phyloP scores from a whole-genome alignment of 2,329 filamentous ascomycete species.

The Fusarium neocosmosporiellum region DNA sequence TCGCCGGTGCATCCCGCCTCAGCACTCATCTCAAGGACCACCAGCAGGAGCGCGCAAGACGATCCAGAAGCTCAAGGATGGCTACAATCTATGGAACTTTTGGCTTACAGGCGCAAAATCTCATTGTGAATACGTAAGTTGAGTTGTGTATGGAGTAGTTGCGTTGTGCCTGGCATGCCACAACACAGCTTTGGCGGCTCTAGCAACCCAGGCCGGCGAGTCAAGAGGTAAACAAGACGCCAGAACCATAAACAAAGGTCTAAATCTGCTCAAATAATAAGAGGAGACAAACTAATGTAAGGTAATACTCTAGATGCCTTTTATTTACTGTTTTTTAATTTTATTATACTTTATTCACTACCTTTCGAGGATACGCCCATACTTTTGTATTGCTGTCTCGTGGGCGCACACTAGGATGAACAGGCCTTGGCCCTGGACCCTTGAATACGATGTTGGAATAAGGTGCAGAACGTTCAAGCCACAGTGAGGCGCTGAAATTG shows the following conservation, averaged over 20 bases:
- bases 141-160: too few relatives aligned
- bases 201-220: too few relatives aligned
- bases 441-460: not conserved
- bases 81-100: not conserved
- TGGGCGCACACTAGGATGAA: not conserved
- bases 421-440: not conserved
- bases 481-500: not conserved
- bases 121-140: not conserved
- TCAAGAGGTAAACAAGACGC: not conserved
- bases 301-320: too few relatives aligned
- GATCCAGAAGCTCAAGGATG: not conserved
- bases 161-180: not conserved
- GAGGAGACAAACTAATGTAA: too few relatives aligned
- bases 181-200: not conserved
- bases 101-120: not conserved
- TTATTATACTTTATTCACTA: too few relatives aligned
- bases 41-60: not conserved
- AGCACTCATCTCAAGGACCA: not conserved
- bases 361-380: too few relatives aligned
- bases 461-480: not conserved
- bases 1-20: too few relatives aligned
- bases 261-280: too few relatives aligned
- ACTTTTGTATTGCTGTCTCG: too few relatives aligned
- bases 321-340: too few relatives aligned
- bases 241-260: not conserved